Base-by-base conservation (phyloP, 495 filamentous ascomycete species). In the Penicillium daleae region DNA sequence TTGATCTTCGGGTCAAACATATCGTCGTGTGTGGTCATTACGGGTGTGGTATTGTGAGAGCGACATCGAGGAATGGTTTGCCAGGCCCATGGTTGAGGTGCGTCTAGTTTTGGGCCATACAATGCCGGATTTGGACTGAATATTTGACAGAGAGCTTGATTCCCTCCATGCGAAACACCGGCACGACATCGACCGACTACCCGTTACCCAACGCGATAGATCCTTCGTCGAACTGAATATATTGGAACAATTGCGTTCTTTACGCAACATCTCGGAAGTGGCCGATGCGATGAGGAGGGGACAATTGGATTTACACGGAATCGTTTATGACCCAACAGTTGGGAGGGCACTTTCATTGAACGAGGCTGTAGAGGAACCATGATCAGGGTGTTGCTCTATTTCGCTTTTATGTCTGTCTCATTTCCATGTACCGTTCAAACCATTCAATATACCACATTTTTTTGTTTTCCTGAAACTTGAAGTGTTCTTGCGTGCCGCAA, bases 1-100 rank as follows among this genome's bases (percentile, higher is more conserved):
- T 66, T 24, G 61, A 73, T n/a, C 58, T 78, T 13, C 61, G 75
- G 63, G 78, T 78, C 15, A 69, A 74, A 8, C 77, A 82, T 49
- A 76, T 82, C 27, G 66, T 80, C 19, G 65, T 82, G 19, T 80
- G 78, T 59, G 79, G 77, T 4, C 79, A 82, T 50, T 80, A 80
- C 32, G 76, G 70, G 22, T 82, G 79, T 65, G 71, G 68, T 6
- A 67, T 80, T 39, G 70, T 82, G 12, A 74, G 68, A 56, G 40
- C 70, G 17, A 55, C 59, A 10, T 63, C 68, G 21, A 56, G 65
- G 27, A 53, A 67, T 13, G 67, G 67, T 4, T 33, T 70, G 27
- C 37, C 61, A 33, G 67, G 67, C 8, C 69, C 65, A 9, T 72
- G 69, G 69, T 56, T 40, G 37, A 68, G 63, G 69, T 66, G 64